Percentiles rank a stretch among this genome's conserved stretches.
These are phyloP conservation scores for Sophora flavescens DNA, from an alignment of 306 rosid genomes.

Conservation along the genomic window DNA sequence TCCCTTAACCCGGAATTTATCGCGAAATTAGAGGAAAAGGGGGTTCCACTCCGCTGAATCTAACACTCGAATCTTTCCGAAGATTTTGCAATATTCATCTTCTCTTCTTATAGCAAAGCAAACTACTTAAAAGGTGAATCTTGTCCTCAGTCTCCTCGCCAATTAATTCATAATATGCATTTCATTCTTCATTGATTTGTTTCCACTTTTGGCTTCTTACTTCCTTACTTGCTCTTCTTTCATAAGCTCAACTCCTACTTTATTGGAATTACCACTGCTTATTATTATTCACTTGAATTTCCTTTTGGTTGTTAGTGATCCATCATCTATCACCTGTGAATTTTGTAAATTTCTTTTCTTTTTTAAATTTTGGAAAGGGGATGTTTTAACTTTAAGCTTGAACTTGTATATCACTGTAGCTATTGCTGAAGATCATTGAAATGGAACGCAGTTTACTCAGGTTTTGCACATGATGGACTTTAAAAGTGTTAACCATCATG, in stretches of 20 bases:
- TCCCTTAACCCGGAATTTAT: too few relatives aligned
- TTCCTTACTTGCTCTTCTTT: constrained; percentile 15
- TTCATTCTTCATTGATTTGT: background rate
- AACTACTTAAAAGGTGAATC: constrained; percentile 8
- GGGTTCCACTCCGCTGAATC: too few relatives aligned
- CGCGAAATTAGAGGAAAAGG: too few relatives aligned
- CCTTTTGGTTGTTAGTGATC: background rate
- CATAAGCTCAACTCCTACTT: constrained; percentile 17
- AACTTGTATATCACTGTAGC: background rate
- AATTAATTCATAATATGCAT: background rate
- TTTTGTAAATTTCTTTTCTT: background rate
- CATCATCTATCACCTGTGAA: background rate
- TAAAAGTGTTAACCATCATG: background rate
- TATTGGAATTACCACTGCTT: constrained; percentile 33
- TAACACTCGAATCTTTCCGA: too few relatives aligned
- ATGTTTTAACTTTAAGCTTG: constrained; percentile 6
- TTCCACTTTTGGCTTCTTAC: background rate
- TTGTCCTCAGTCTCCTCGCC: background rate
- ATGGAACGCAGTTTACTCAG: background rate
- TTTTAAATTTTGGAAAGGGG: background rate
- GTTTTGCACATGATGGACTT: background rate
- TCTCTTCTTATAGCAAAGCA: too few relatives aligned
- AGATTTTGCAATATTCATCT: background rate
- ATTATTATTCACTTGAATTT: background rate
- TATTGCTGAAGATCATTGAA: constrained; percentile 11